Evolutionary conservation across 441 rosid species (phyloP).

Genomic region (Croton setiger): DNA sequence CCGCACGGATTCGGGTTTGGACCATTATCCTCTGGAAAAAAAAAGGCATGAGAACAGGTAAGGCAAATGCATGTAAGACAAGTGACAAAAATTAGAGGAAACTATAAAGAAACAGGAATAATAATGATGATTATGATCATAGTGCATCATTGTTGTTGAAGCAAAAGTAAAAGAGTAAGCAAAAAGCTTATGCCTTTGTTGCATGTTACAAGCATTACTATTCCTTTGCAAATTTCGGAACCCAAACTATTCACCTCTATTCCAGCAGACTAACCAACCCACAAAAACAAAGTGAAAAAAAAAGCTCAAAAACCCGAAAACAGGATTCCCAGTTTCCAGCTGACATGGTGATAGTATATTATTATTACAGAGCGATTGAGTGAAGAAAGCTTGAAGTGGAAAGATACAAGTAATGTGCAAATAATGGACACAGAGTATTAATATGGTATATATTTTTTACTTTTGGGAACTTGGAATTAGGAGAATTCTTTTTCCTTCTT

Average conservation of each 20-base stretch:
- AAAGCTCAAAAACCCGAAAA: constrained; percentile 3
- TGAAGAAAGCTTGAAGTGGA: constrained; percentile 4
- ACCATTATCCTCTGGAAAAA: constrained; percentile 20
- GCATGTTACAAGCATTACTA: constrained; percentile 36
- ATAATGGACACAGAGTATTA: neutral
- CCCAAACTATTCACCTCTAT: constrained; percentile 26
- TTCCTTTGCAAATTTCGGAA: constrained; percentile 30
- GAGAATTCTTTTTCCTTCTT: neutral
- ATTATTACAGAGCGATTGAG: constrained; percentile 16
- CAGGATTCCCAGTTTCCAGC: constrained; percentile 15
- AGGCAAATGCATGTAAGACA: constrained; percentile 45
- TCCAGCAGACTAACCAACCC: constrained; percentile 28
- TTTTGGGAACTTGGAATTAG: neutral
- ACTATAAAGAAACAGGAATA: constrained; percentile 26
- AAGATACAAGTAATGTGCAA: neutral
- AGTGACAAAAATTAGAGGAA: constrained; percentile 25
- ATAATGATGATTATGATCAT: constrained; percentile 22
- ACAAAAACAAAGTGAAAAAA: neutral
- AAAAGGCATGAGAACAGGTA: constrained; percentile 17
- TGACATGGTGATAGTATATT: constrained; percentile 1
- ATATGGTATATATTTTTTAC: neutral
- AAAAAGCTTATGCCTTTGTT: constrained; percentile 23
- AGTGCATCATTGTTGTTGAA: constrained; percentile 24
- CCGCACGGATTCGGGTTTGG: constrained; percentile 19
- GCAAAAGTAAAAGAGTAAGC: constrained; percentile 27